Conservation (phyloP, 257 asterid species). For the Ocimum tenuiflorum region DNA sequence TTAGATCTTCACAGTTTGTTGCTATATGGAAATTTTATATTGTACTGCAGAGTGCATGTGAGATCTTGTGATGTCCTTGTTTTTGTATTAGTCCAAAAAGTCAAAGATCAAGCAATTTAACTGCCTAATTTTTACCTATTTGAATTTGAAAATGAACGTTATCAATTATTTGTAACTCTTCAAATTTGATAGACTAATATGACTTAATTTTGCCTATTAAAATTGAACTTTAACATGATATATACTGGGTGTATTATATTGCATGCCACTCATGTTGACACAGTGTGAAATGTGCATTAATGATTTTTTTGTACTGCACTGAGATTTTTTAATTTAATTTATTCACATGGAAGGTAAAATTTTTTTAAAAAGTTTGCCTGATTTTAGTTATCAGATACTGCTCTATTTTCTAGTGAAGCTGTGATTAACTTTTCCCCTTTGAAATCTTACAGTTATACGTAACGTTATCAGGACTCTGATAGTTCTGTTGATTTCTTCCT, state of each 20-base stretch:
- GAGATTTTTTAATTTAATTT: not conserved
- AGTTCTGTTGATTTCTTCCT: conserved; percentile 11
- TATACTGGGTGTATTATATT: not conserved
- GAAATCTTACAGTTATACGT: not conserved
- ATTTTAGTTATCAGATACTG: not conserved
- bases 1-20: not conserved
- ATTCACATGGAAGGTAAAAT: not conserved
- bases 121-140: not conserved
- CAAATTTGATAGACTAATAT: not conserved
- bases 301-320: not conserved
- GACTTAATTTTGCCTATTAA: not conserved
- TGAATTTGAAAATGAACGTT: not conserved
- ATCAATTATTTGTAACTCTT: not conserved
- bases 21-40: not conserved
- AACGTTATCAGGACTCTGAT: not conserved
- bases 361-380: not conserved
- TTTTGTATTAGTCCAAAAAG: not conserved
- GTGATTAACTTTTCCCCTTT: not conserved
- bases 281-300: not conserved
- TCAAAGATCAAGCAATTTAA: not conserved
- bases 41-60: not conserved
- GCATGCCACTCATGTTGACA: not conserved
- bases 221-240: not conserved
- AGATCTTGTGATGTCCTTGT: not conserved
- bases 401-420: not conserved